phyloP scores from a whole-genome alignment of 495 filamentous ascomycete genomes.

The Aspergillus kassunensis region DNA sequence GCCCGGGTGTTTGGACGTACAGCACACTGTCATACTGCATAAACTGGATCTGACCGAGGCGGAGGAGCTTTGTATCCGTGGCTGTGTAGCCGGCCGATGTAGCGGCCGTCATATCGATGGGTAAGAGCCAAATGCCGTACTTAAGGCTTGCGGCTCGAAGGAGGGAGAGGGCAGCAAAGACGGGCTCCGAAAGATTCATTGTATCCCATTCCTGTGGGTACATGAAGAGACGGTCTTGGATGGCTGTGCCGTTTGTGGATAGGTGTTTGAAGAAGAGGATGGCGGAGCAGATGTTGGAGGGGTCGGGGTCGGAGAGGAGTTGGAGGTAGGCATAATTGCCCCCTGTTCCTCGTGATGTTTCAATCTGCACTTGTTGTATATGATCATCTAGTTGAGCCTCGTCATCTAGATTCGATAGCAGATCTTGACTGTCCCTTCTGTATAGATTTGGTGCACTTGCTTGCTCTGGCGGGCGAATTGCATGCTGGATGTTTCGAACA shows the following conservation, averaged over 20 bases:
- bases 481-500: constrained; percentile 57
- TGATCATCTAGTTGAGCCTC: constrained; percentile 1
- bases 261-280: constrained; percentile 45
- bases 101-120: constrained; percentile 42
- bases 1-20: constrained; percentile 38
- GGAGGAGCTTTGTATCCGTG: constrained; percentile 41
- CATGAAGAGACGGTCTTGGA: constrained; percentile 48
- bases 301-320: constrained; percentile 41
- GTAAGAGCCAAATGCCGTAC: constrained; percentile 45
- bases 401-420: constrained; percentile 6
- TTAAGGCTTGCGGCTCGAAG: constrained; percentile 37
- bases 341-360: neutral
- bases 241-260: constrained; percentile 29
- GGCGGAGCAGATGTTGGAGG: constrained; percentile 44
- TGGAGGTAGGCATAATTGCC: constrained; percentile 46
- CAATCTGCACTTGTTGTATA: neutral
- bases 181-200: constrained; percentile 21
- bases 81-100: constrained; percentile 31
- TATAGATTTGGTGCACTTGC: constrained; percentile 22
- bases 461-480: constrained; percentile 43
- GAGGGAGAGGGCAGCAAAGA: constrained; percentile 31
- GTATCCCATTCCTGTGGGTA: constrained; percentile 46
- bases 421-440: constrained; percentile 16
- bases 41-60: constrained; percentile 44
- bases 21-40: constrained; percentile 47